These are phyloP conservation scores for Globisporangium irregulare DNA, from an alignment of 352 stramenopile genomes.

Conservation along the genomic window DNA sequence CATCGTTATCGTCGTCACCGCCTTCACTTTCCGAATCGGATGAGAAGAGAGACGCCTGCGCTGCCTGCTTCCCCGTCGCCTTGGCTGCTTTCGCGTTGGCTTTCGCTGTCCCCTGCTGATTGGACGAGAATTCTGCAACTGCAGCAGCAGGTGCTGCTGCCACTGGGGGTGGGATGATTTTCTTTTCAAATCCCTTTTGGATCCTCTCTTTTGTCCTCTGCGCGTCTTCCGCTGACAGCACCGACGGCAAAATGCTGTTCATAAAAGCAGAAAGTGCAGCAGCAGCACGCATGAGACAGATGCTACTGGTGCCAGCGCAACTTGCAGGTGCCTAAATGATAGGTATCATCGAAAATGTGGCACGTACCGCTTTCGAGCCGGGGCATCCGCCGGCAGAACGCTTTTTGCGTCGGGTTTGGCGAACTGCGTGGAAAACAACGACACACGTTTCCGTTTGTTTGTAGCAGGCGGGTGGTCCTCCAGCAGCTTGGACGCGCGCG, in stretches of 20 bases:
- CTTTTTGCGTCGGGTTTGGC: slow-evolving; percentile 18
- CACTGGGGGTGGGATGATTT: neutral
- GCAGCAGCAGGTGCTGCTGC: neutral
- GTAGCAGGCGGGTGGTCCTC: slow-evolving; percentile 15
- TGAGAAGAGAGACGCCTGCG: slow-evolving; percentile 11
- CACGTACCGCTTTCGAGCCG: slow-evolving; percentile 9
- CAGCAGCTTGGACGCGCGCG: slow-evolving; percentile 66
- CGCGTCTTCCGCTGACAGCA: slow-evolving; percentile 33
- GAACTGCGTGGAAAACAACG: slow-evolving; percentile 7
- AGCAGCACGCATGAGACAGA: neutral
- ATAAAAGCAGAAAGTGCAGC: neutral
- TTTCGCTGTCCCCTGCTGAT: neutral
- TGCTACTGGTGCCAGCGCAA: too few relatives aligned
- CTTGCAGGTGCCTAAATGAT: neutral
- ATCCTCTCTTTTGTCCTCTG: slow-evolving; percentile 33
- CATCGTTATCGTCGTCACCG: neutral
- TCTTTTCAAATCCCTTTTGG: slow-evolving; percentile 32
- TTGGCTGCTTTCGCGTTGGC: neutral
- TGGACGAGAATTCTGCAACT: too few relatives aligned
- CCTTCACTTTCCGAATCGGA: slow-evolving; percentile 11
- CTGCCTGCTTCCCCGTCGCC: neutral
- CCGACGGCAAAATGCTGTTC: slow-evolving; percentile 25
- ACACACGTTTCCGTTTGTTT: slow-evolving; percentile 13
- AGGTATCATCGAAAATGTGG: neutral
- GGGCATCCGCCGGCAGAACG: neutral